These are phyloP conservation scores for Phytophthora sp. DNA, from an alignment of 352 stramenopile genomes.

Conservation along the genomic window DNA sequence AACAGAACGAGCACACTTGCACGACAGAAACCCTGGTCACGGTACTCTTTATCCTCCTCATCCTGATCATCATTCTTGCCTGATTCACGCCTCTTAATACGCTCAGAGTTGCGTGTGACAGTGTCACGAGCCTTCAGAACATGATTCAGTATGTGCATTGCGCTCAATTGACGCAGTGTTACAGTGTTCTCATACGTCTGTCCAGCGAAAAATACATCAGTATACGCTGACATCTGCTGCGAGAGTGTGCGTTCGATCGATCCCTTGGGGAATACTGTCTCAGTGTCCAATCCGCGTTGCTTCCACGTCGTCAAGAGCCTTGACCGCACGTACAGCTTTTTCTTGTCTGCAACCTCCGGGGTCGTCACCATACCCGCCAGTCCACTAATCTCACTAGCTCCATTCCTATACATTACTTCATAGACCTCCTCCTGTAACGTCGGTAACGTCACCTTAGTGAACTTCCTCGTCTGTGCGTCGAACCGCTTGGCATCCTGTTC, in stretches of 20 bases:
- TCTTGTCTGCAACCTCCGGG: conserved; percentile 27
- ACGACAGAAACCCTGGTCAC: conserved; percentile 78
- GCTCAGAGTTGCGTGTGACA: conserved; percentile 73
- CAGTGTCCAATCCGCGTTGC: conserved; percentile 39
- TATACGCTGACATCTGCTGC: conserved; percentile 58
- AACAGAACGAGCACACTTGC: conserved; percentile 74
- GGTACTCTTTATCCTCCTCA: conserved; percentile 76
- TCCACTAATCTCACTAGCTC: conserved; percentile 13
- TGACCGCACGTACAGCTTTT: conserved; percentile 53
- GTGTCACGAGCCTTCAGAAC: conserved; percentile 79
- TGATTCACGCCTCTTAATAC: conserved; percentile 55
- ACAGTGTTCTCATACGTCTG: conserved; percentile 68
- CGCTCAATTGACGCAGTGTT: conserved; percentile 61
- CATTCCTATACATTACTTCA: conserved; percentile 49
- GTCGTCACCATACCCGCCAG: conserved; percentile 25
- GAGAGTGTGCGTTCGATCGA: conserved; percentile 63
- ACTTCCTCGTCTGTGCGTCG: conserved; percentile 47
- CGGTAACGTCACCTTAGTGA: conserved; percentile 32
- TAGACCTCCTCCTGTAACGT: conserved; percentile 39
- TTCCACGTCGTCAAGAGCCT: conserved; percentile 62
- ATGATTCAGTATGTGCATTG: conserved; percentile 85
- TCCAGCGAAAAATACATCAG: conserved; percentile 73
- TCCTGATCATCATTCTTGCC: conserved; percentile 22
- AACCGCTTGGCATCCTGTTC: conserved; percentile 54
- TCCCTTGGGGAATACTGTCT: conserved; percentile 36